Percentiles rank a stretch among this genome's conserved stretches.
phyloP scores from a whole-genome alignment of 768 basidiomycete genomes.

The Gymnopilus junonius region DNA sequence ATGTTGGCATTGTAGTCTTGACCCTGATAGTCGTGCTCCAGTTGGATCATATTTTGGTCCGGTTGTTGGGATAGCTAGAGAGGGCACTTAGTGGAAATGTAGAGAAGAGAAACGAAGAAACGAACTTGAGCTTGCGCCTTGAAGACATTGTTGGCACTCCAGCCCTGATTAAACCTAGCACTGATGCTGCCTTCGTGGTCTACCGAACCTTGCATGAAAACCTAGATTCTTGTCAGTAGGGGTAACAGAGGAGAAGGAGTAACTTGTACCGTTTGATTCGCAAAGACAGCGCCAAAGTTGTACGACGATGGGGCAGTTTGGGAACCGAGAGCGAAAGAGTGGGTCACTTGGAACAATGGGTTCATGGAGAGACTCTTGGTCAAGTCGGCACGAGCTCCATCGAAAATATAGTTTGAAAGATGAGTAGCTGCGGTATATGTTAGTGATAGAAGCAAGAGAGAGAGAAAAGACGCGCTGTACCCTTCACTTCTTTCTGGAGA shows the following conservation, averaged over 20 bases:
- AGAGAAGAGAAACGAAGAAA: conserved; percentile 5
- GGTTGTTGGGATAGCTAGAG: conserved; percentile 71
- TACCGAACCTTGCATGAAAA: conserved; percentile 91
- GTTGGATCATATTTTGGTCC: conserved; percentile 89
- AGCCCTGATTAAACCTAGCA: conserved; percentile 88
- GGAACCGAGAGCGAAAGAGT: conserved; percentile 91
- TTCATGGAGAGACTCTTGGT: conserved; percentile 90
- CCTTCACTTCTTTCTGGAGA: conserved; percentile 90
- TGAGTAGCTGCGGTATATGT: conserved; percentile 68
- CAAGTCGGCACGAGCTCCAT: conserved; percentile 95
- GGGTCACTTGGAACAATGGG: conserved; percentile 98
- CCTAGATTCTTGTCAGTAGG: conserved; percentile 45
- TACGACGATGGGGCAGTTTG: conserved; percentile 86
- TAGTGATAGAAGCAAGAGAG: conserved; percentile 4
- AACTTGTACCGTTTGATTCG: conserved; percentile 69
- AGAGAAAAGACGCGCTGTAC: conserved; percentile 46
- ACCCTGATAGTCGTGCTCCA: conserved; percentile 94
- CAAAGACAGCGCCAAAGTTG: conserved; percentile 94
- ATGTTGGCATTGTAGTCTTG: conserved; percentile 83
- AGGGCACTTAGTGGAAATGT: conserved; percentile 17
- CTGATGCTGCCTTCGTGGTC: conserved; percentile 94
- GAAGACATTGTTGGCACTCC: conserved; percentile 76
- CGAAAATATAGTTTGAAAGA: conserved; percentile 93
- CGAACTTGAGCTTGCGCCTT: conserved; percentile 89
- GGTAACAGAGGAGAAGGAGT: conserved; percentile 18